phyloP scores from a whole-genome alignment of 179 eudicot species.

The Pouteria campechiana region DNA sequence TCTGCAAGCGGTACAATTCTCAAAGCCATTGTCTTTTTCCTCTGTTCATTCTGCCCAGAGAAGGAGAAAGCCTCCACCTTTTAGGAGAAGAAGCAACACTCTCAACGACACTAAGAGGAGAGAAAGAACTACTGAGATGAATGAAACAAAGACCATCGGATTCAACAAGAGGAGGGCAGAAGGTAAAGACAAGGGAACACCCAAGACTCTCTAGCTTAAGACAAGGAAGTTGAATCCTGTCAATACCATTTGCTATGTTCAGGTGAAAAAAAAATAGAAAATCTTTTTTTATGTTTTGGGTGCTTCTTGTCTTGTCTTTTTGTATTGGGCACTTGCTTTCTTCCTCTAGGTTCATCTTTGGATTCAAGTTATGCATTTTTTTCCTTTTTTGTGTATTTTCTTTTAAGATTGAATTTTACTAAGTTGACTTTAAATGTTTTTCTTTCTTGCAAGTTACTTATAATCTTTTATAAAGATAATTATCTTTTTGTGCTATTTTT shows the following conservation, averaged over 20 bases:
- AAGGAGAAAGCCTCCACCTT: conserved; percentile 13
- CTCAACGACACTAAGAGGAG: conserved; percentile 15
- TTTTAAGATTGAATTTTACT: too few species aligned
- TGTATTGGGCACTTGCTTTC: too few species aligned
- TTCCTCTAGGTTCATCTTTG: too few species aligned
- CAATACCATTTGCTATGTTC: conserved; percentile 69
- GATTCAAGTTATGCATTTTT: too few species aligned
- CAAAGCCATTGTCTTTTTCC: not conserved
- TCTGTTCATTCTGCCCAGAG: conserved; percentile 11
- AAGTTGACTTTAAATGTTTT: too few species aligned
- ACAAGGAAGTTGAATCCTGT: conserved; percentile 58
- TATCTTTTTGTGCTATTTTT: not conserved
- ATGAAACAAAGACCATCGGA: conserved; percentile 22
- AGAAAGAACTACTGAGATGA: conserved; percentile 29
- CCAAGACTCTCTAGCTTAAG: conserved; percentile 47
- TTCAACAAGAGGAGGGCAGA: conserved; percentile 78
- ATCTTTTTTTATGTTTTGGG: not conserved
- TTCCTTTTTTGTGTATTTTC: not conserved
- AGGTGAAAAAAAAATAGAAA: conserved; percentile 42
- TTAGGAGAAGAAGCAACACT: conserved; percentile 22
- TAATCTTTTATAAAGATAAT: too few species aligned
- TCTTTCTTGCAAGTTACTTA: too few species aligned
- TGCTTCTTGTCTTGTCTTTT: not conserved
- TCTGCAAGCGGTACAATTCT: too few species aligned
- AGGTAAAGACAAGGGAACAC: conserved; percentile 60